A percentile compares a stretch with the other conserved stretches of the same genome.
phyloP scores from a whole-genome alignment of 148 eudicot genomes.

The Amaranthus cruentus region DNA sequence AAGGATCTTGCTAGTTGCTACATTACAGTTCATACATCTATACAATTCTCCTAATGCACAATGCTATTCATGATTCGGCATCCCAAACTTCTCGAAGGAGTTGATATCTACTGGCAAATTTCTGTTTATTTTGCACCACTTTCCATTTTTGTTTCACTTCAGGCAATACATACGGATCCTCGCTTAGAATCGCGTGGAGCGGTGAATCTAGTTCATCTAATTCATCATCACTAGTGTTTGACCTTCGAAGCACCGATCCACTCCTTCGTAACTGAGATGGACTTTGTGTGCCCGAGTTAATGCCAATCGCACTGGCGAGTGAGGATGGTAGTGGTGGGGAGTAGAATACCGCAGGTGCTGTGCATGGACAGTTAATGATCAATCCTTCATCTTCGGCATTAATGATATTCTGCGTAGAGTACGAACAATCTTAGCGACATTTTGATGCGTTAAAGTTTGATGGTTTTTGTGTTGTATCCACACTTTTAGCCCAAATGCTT shows the following conservation, averaged over 20 bases:
- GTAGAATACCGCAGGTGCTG: slow-evolving; percentile 55
- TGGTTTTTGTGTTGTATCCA: neutral
- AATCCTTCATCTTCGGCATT: slow-evolving; percentile 38
- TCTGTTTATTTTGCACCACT: slow-evolving; percentile 25
- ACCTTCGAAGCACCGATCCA: slow-evolving; percentile 55
- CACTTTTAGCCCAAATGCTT: too few relatives aligned
- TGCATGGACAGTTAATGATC: slow-evolving; percentile 46
- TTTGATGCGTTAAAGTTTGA: too few relatives aligned
- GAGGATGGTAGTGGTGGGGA: slow-evolving; percentile 54
- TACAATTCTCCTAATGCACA: slow-evolving; percentile 22
- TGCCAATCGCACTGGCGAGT: slow-evolving; percentile 37
- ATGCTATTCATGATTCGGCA: slow-evolving; percentile 8
- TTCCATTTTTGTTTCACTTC: slow-evolving; percentile 25
- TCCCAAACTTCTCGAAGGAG: slow-evolving; percentile 73
- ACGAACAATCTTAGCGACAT: neutral
- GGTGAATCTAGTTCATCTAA: slow-evolving; percentile 79
- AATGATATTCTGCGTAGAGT: slow-evolving; percentile 35
- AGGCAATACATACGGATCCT: slow-evolving; percentile 20
- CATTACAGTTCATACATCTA: slow-evolving; percentile 10
- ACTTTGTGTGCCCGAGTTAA: slow-evolving; percentile 34
- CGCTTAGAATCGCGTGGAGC: slow-evolving; percentile 34
- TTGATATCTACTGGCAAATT: slow-evolving; percentile 46
- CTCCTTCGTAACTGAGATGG: slow-evolving; percentile 50
- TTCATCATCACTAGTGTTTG: slow-evolving; percentile 89
- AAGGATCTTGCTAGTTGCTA: slow-evolving; percentile 4